A percentile compares a stretch with the other conserved stretches of the same genome.
Evolutionary conservation across 129 eudicot species (phyloP).

Genomic region (Tanacetum coccineum): DNA sequence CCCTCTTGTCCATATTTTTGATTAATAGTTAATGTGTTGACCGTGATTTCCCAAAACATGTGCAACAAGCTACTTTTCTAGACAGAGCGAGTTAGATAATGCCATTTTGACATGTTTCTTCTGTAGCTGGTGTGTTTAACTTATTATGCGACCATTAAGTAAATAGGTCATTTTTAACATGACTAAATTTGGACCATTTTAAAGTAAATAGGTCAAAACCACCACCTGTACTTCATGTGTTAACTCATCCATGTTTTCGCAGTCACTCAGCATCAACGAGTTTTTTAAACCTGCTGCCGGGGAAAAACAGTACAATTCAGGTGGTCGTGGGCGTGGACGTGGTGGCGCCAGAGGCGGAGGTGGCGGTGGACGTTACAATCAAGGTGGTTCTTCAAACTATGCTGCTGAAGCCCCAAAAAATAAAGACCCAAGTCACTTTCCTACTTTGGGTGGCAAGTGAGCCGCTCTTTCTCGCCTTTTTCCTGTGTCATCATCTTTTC

Average conservation of each 20-base stretch:
- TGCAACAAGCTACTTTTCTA: too few relatives aligned
- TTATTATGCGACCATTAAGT: neutral
- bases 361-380: slow-evolving; percentile 38
- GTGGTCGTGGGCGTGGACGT: slow-evolving; percentile 92
- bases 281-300: slow-evolving; percentile 93
- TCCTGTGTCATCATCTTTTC: slow-evolving; percentile 34
- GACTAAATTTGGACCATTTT: neutral
- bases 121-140: too few relatives aligned
- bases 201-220: slow-evolving; percentile 1
- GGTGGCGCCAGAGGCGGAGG: slow-evolving; percentile 72
- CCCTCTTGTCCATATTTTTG: too few relatives aligned
- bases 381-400: slow-evolving; percentile 35
- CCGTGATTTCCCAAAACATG: too few relatives aligned
- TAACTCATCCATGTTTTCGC: slow-evolving; percentile 15
- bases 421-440: slow-evolving; percentile 82
- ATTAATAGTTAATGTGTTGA: too few relatives aligned
- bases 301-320: slow-evolving; percentile 46
- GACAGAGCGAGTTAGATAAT: too few relatives aligned
- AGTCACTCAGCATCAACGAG: slow-evolving; percentile 95
- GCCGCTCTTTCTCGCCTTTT: neutral
- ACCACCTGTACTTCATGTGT: neutral
- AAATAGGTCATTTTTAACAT: too few relatives aligned
- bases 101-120: too few relatives aligned
- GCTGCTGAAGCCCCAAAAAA: slow-evolving; percentile 64
- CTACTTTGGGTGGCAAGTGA: slow-evolving; percentile 76